Conservation (phyloP, 768 basidiomycete species). For the Pleurotus tuoliensis region DNA sequence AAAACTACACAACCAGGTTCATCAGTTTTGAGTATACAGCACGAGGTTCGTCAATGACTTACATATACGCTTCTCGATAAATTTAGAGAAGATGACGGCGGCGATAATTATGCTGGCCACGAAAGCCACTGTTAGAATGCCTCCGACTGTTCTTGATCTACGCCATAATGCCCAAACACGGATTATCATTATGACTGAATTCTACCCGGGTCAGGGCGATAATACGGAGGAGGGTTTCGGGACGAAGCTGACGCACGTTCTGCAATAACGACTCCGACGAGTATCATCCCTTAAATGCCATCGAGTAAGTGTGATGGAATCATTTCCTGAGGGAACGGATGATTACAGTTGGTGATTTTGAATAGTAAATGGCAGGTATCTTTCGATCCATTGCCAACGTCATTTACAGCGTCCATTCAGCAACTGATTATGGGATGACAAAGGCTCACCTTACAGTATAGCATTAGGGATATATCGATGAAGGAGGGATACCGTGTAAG, state of each 20-base stretch:
- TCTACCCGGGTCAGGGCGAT: too few relatives aligned
- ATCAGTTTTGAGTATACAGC: too few relatives aligned
- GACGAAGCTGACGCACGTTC: neutral
- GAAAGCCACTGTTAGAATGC: neutral
- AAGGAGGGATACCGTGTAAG: constrained; percentile 7
- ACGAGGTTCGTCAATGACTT: neutral
- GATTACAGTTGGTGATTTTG: constrained; percentile 2
- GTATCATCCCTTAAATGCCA: neutral
- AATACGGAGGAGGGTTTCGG: too few relatives aligned
- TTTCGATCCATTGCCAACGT: neutral
- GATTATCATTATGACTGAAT: neutral
- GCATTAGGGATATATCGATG: neutral
- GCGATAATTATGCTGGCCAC: neutral
- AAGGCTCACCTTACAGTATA: neutral
- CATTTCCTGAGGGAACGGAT: neutral
- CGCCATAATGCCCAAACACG: constrained; percentile 1
- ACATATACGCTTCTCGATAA: neutral
- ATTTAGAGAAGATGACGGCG: neutral
- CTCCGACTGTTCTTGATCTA: neutral
- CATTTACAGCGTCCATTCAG: neutral
- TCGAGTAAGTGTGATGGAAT: neutral
- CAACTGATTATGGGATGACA: too few relatives aligned
- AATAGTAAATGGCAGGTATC: neutral
- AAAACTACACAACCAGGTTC: neutral
- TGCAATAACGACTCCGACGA: neutral